A percentile compares a stretch with the other conserved stretches of the same genome.
Conservation (phyloP, 805 yeast species). For the Ogataea philodendri region DNA sequence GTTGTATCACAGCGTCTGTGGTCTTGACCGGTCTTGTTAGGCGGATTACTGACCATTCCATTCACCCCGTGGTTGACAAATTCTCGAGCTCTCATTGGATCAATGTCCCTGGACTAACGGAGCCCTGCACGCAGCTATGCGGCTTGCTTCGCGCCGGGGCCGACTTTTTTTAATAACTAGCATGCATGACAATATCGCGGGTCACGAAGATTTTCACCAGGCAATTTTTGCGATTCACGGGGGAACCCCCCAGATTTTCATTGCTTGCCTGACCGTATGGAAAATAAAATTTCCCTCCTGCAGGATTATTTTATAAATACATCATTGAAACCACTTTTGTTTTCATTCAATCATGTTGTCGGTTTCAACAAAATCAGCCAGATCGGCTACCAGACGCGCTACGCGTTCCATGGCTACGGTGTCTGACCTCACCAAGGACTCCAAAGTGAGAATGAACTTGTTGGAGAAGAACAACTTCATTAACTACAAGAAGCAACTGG, state of each 20-base stretch:
- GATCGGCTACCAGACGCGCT: slow-evolving; percentile 25
- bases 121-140: slow-evolving; percentile 17
- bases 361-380: slow-evolving; percentile 30
- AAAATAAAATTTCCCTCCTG: slow-evolving; percentile 9
- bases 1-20: background rate
- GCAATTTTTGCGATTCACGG: slow-evolving; percentile 1
- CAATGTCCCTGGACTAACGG: slow-evolving; percentile 11
- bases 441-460: slow-evolving; percentile 50
- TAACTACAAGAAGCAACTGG: slow-evolving; percentile 87
- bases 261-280: slow-evolving; percentile 5
- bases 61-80: slow-evolving; percentile 12
- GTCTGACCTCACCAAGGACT: slow-evolving; percentile 48
- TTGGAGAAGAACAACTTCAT: slow-evolving; percentile 82
- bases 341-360: slow-evolving; percentile 28
- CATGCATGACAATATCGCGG: slow-evolving; percentile 7
- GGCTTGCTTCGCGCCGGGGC: slow-evolving; percentile 15
- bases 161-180: slow-evolving; percentile 10
- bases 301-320: slow-evolving; percentile 12
- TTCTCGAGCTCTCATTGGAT: slow-evolving; percentile 19
- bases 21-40: slow-evolving; percentile 1
- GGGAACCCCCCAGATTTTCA: slow-evolving; percentile 6
- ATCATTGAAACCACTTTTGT: slow-evolving; percentile 10
- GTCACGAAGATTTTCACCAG: slow-evolving; percentile 3
- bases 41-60: background rate
- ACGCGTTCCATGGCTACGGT: slow-evolving; percentile 54